Evolutionary conservation across 176 grass and related monocot species (phyloP), one percentile per base, ranked within the genome.

Genomic region (Aegilops umbellulata): DNA sequence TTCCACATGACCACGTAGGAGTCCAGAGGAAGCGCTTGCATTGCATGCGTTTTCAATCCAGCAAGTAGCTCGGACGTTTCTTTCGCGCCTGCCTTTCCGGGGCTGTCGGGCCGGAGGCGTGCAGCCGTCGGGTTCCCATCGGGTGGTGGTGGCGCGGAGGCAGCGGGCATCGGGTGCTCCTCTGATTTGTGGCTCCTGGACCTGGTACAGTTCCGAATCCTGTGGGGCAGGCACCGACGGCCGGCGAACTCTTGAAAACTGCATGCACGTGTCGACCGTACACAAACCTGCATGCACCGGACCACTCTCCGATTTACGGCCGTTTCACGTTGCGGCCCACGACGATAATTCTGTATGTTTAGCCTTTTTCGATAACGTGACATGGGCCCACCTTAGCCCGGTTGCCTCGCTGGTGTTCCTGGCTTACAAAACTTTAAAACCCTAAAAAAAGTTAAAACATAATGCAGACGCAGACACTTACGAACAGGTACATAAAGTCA

Each of bases 1-100:
- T 15, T 94, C 92, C 92, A 91, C 92, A 91, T 25, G 89, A 80
- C 60, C 79, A 9, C 82, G 81, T 32, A 47, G 7, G 70, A 46
- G 69, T 8, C 19, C 0, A 0, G 34, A 31, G 8, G 38, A 39
- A 39, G 31, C 66, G 65, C 34, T 24, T 81, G 31, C 66, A 57
- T 70, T 29, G 30, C 81, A 57, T 70, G 44, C 10, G 23, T 14
- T 26, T 27, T 44, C 73, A 23, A 30, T 76, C 73, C 73, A 30
- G 44, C 42, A 8, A 49, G 2, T 46, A 74, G 3, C 25, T 17
- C 23, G 5, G 12, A 25, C 5, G 61, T 66, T 31, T 15, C 38
- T 81, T n/a, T 68, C 79, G 42, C 16, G 17, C 14, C 78, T 80
- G 15, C 13, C 24, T 68, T 22, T 46, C 61, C n/a, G 34, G 65